phyloP scores from a whole-genome alignment of 495 filamentous ascomycete genomes.

The Rusavskia elegans region DNA sequence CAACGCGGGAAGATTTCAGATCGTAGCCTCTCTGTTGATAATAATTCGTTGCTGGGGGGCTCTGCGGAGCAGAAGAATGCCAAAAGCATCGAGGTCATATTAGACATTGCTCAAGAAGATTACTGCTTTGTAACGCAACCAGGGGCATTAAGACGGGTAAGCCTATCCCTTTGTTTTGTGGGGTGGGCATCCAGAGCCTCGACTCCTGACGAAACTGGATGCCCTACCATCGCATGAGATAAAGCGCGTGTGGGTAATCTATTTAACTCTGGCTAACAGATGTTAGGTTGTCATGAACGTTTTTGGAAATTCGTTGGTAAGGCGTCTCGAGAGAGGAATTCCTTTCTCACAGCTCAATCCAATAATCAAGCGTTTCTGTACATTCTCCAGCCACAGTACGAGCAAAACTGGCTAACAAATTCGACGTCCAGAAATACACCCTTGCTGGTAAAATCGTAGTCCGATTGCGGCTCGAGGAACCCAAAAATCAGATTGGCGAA shows the following conservation, averaged over 20 bases:
- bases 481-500: constrained; percentile 11
- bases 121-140: constrained; percentile 55
- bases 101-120: constrained; percentile 45
- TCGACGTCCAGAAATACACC: constrained; percentile 42
- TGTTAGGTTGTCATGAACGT: constrained; percentile 56
- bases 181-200: too few species aligned
- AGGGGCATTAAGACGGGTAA: constrained; percentile 46
- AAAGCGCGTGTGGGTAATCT: too few species aligned
- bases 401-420: not conserved
- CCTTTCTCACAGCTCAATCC: too few species aligned
- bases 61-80: not conserved
- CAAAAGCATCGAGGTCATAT: constrained; percentile 36
- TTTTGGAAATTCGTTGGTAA: constrained; percentile 54
- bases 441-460: constrained; percentile 48
- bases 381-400: not conserved
- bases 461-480: constrained; percentile 31
- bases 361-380: too few species aligned
- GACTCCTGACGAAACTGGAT: too few species aligned
- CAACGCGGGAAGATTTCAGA: constrained; percentile 4
- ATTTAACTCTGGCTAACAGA: not conserved
- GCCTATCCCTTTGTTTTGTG: too few species aligned
- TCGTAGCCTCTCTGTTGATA: constrained; percentile 13
- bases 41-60: not conserved
- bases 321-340: not conserved
- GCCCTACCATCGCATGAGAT: too few species aligned